Percentiles rank a stretch among this genome's conserved stretches.
Conservation (phyloP, 768 basidiomycete genomes). For the Termitomyces sp. region DNA sequence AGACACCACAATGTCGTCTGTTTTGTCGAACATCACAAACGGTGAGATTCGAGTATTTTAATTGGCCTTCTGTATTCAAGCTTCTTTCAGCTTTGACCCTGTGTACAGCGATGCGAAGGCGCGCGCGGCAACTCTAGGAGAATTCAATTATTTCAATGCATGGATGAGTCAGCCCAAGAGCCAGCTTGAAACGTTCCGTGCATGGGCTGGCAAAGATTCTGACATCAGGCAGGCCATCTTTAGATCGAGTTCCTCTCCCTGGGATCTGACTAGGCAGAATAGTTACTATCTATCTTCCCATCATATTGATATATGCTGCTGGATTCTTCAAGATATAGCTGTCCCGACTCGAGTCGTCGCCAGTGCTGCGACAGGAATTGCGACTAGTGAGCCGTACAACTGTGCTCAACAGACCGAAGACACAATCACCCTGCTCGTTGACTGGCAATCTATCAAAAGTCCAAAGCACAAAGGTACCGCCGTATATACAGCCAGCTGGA, state of each 20-base stretch:
- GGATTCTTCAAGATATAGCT: constrained; percentile 75
- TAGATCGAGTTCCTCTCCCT: not conserved
- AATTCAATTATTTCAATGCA: constrained; percentile 93
- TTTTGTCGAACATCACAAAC: constrained; percentile 94
- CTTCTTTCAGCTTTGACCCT: constrained; percentile 62
- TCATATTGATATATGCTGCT: constrained; percentile 86
- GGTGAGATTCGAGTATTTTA: constrained; percentile 31
- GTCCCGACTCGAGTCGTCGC: constrained; percentile 83
- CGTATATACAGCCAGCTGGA: constrained; percentile 94
- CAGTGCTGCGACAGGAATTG: constrained; percentile 87
- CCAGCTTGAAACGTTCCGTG: constrained; percentile 90
- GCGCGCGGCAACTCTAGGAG: constrained; percentile 68
- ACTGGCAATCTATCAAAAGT: constrained; percentile 83
- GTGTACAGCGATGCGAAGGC: constrained; percentile 89
- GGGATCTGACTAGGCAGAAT: constrained; percentile 8
- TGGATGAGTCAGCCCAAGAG: constrained; percentile 99
- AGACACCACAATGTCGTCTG: constrained; percentile 77
- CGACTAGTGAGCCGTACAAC: constrained; percentile 83
- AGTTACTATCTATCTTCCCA: constrained; percentile 95
- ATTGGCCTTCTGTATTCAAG: not conserved
- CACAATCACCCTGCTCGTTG: constrained; percentile 90
- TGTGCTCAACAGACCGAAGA: constrained; percentile 87
- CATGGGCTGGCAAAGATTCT: constrained; percentile 93
- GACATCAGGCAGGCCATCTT: constrained; percentile 63
- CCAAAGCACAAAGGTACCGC: constrained; percentile 76